These are phyloP conservation scores for Aureobasidium mangrovei DNA, from an alignment of 2,329 filamentous ascomycete species.

Conservation along the genomic window DNA sequence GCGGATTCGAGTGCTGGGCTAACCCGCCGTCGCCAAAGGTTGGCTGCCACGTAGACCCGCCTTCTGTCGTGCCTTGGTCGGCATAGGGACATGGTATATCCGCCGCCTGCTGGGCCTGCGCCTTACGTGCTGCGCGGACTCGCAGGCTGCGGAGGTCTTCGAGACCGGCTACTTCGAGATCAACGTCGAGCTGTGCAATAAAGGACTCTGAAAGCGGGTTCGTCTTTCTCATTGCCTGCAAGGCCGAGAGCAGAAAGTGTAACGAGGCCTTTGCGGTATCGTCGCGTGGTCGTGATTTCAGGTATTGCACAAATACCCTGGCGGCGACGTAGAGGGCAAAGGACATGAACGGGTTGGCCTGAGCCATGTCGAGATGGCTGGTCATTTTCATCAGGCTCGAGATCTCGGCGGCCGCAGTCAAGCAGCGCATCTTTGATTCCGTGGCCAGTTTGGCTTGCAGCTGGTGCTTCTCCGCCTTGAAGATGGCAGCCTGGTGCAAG, in stretches of 20 bases:
- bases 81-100: slow-evolving; percentile 1
- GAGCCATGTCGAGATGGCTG: slow-evolving; percentile 75
- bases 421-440: slow-evolving; percentile 87
- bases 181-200: slow-evolving; percentile 83
- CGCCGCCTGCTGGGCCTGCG: neutral
- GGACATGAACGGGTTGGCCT: slow-evolving; percentile 94
- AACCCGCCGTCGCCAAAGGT: slow-evolving; percentile 12
- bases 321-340: slow-evolving; percentile 96
- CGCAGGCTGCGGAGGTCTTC: slow-evolving; percentile 25
- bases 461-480: slow-evolving; percentile 86
- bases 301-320: slow-evolving; percentile 87
- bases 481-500: slow-evolving; percentile 95
- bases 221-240: slow-evolving; percentile 78
- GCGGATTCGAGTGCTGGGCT: slow-evolving; percentile 1
- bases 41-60: neutral
- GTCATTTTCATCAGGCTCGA: slow-evolving; percentile 93
- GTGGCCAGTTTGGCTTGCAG: slow-evolving; percentile 67
- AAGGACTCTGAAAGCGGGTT: slow-evolving; percentile 94
- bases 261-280: slow-evolving; percentile 68
- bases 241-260: slow-evolving; percentile 82
- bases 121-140: slow-evolving; percentile 7
- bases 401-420: slow-evolving; percentile 88
- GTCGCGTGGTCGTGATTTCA: slow-evolving; percentile 89
- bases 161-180: slow-evolving; percentile 65
- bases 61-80: neutral